phyloP scores from a whole-genome alignment of 2,329 filamentous ascomycete species.

The Mycosphaerella sp. region DNA sequence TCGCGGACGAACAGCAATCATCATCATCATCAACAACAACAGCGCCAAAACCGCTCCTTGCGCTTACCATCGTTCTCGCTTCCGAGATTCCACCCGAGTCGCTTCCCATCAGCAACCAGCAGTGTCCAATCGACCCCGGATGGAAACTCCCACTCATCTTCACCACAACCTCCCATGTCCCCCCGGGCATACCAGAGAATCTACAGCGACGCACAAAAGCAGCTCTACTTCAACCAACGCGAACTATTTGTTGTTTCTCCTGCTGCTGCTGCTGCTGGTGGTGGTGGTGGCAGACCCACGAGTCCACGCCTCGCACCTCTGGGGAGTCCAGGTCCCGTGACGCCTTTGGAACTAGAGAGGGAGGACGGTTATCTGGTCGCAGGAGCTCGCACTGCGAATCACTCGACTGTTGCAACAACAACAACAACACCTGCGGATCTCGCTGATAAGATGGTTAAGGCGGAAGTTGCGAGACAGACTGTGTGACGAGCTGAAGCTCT shows the following conservation, averaged over 20 bases:
- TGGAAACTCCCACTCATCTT: conserved; percentile 33
- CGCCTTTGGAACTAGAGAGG: conserved; percentile 47
- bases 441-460: conserved; percentile 44
- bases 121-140: conserved; percentile 36
- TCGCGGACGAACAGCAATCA: conserved; percentile 29
- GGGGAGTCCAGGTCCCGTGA: conserved; percentile 48
- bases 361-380: conserved; percentile 42
- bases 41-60: conserved; percentile 33
- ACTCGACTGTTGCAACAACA: conserved; percentile 12
- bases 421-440: conserved; percentile 29
- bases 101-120: conserved; percentile 39
- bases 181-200: conserved; percentile 40
- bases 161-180: conserved; percentile 41
- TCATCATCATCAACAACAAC: conserved; percentile 25
- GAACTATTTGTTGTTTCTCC: conserved; percentile 29
- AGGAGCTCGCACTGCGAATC: conserved; percentile 32
- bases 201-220: conserved; percentile 45
- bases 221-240: conserved; percentile 46
- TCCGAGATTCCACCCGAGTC: conserved; percentile 49
- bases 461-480: conserved; percentile 37
- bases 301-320: conserved; percentile 47
- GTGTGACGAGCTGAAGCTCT: not conserved
- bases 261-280: not conserved
- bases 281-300: conserved; percentile 36
- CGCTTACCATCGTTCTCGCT: conserved; percentile 41